Percentiles rank a stretch among this genome's conserved stretches.
Evolutionary conservation across 345 rosid genomes (phyloP).

Genomic region (Eucalyptus cloeziana): DNA sequence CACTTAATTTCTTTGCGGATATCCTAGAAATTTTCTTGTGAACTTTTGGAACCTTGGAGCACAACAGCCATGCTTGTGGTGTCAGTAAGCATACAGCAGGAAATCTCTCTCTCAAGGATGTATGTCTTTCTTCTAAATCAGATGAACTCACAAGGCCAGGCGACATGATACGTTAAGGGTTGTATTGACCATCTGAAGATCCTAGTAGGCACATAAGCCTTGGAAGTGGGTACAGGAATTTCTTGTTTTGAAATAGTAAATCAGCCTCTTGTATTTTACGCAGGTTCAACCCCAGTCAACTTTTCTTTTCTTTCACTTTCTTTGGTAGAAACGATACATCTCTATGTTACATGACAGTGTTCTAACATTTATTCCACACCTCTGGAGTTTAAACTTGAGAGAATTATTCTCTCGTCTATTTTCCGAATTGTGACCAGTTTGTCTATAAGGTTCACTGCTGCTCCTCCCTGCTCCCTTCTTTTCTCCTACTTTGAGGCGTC

Average conservation of each 20-base stretch:
- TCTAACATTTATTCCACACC: background rate
- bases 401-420: background rate
- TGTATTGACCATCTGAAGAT: background rate
- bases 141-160: background rate
- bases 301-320: background rate
- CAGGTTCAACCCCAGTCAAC: background rate
- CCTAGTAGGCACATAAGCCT: background rate
- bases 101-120: background rate
- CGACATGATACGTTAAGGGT: background rate
- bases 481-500: background rate
- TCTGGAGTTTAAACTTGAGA: background rate
- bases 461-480: background rate
- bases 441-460: background rate
- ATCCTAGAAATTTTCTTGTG: background rate
- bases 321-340: background rate
- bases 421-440: background rate
- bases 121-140: background rate
- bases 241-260: background rate
- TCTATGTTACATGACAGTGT: background rate
- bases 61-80: background rate
- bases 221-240: background rate
- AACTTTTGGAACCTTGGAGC: background rate
- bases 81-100: background rate
- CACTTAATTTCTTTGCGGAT: background rate
- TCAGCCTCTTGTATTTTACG: background rate